These are phyloP conservation scores for Bruguiera gymnorhiza DNA, from an alignment of 345 rosid genomes.

Conservation along the genomic window DNA sequence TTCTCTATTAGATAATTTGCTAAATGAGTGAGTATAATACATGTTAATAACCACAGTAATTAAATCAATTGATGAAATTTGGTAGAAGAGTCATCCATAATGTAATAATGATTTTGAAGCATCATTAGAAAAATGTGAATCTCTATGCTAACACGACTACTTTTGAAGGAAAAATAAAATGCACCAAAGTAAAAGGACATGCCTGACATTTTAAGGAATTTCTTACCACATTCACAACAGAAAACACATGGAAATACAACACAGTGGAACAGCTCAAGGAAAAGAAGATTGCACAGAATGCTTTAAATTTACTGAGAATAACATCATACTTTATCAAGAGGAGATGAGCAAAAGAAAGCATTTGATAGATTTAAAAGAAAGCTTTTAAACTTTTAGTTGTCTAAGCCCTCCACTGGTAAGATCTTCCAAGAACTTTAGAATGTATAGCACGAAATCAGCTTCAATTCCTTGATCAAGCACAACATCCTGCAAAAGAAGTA, in stretches of 20 bases:
- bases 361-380: slow-evolving; percentile 36
- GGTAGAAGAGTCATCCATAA: too few species aligned
- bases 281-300: not conserved
- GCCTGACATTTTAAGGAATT: slow-evolving; percentile 72
- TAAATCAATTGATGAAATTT: too few species aligned
- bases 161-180: slow-evolving; percentile 14
- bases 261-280: too few species aligned
- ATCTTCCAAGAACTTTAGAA: slow-evolving; percentile 72
- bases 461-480: slow-evolving; percentile 81
- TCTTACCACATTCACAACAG: not conserved
- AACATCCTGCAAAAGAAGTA: slow-evolving; percentile 53
- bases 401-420: slow-evolving; percentile 68
- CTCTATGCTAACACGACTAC: not conserved
- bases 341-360: not conserved
- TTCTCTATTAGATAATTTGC: too few species aligned
- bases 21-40: too few species aligned
- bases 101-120: too few species aligned
- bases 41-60: too few species aligned
- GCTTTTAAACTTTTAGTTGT: slow-evolving; percentile 22
- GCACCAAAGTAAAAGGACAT: slow-evolving; percentile 20
- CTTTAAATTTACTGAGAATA: not conserved
- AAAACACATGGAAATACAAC: too few species aligned
- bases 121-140: too few species aligned
- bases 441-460: slow-evolving; percentile 62
- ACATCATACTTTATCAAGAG: not conserved